phyloP scores from a whole-genome alignment of 2,329 filamentous ascomycete genomes.

The Colletotrichum incanum region DNA sequence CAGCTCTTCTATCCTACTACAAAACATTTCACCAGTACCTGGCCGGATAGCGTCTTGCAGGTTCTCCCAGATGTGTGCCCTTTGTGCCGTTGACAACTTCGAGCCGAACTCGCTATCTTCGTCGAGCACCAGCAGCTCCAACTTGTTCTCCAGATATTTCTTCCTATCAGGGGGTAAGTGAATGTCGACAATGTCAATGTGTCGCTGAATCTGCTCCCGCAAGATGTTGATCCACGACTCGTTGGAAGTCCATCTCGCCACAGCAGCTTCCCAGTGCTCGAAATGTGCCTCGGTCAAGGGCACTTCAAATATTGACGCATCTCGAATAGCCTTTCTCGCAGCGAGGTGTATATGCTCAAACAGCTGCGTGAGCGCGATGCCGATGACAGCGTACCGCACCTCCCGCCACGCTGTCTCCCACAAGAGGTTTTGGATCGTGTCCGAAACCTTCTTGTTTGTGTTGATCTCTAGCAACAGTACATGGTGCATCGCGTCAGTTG shows the following conservation, averaged over 20 bases:
- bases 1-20: constrained; percentile 37
- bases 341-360: constrained; percentile 42
- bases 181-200: constrained; percentile 47
- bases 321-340: neutral
- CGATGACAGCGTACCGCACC: constrained; percentile 48
- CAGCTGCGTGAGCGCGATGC: constrained; percentile 44
- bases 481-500: constrained; percentile 49
- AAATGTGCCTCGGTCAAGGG: neutral
- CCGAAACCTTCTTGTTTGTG: constrained; percentile 41
- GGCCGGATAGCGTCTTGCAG: constrained; percentile 46
- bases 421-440: constrained; percentile 47
- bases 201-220: constrained; percentile 48
- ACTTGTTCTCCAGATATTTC: constrained; percentile 33
- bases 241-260: constrained; percentile 44
- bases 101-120: constrained; percentile 42
- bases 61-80: constrained; percentile 44
- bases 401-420: constrained; percentile 50
- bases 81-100: constrained; percentile 42
- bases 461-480: constrained; percentile 48
- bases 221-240: constrained; percentile 45
- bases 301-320: neutral
- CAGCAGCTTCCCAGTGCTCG: constrained; percentile 43
- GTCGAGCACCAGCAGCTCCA: constrained; percentile 38
- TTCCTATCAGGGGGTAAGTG: constrained; percentile 44
- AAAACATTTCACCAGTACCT: constrained; percentile 46